Base-by-base conservation (phyloP, 2,329 filamentous ascomycete species). In the Trichoderma semiorbis region DNA sequence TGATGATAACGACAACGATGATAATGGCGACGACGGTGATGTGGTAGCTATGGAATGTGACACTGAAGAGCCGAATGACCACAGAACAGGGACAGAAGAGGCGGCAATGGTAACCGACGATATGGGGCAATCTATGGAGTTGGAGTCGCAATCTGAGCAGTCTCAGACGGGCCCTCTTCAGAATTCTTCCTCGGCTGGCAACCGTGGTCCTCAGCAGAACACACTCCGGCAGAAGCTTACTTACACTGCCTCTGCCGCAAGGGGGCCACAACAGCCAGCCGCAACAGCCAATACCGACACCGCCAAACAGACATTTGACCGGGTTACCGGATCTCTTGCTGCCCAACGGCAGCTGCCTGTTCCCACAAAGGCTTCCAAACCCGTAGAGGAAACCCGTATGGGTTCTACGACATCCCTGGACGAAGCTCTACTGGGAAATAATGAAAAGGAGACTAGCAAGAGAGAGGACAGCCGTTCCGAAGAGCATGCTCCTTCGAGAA, bases 111-210 rank as follows among this genome's bases (percentile, higher is more conserved):
- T 6, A 21, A 21, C 24, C 8, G 43, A 64, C 10, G 69, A 75
- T 8, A 72, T 74, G 16, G 72, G 74, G 3, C 69, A 63, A 21
- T 80, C 79, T 3, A 73, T 81, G 36, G 80, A 83, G 18, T 10
- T n/a, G 39, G 39, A 43, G 39, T 43, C 39, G 16, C 39, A 10
- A 43, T n/a, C 39, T 43, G 39, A 43, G 39, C 39, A 43, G 39
- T 84, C 86, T 2, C 81, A 85, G 3, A 83, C 86, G 62, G 86
- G 83, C 62, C 88, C 88, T 1, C 80, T 91, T 0, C 84, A 84
- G 63, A 85, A 87, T 72, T 86, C 84, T 2, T 80, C 81, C 12
- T 83, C 85, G 1, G 85, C 86, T 0, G 87, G 85, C 3, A 89
- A 89, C 74, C 74, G 82, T 74, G 78, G 83, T 62, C 73, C 80